Evolutionary conservation across 1,284 basidiomycete species (phyloP).

Genomic region (Rhodotorula sp.): DNA sequence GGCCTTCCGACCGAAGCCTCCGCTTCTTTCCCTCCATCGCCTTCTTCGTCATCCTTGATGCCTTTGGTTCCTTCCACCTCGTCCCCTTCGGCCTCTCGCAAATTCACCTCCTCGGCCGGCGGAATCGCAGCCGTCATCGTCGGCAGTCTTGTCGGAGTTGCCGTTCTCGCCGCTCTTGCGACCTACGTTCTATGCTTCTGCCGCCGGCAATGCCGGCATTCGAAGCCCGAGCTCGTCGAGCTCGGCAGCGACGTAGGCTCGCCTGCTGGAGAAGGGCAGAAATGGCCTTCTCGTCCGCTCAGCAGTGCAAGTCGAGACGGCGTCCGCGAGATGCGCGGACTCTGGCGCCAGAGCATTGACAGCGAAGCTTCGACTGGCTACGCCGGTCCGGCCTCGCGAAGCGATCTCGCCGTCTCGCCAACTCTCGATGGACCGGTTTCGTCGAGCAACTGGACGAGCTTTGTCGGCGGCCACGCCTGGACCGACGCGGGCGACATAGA

Average conservation of each 20-base stretch:
- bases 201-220: conserved; percentile 10
- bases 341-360: neutral
- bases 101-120: conserved; percentile 21
- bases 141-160: conserved; percentile 26
- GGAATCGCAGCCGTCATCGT: conserved; percentile 31
- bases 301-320: conserved; percentile 7
- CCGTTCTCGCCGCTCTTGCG: conserved; percentile 22
- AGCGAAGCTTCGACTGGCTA: neutral
- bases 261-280: neutral
- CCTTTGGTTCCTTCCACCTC: neutral
- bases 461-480: conserved; percentile 6
- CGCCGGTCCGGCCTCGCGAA: neutral
- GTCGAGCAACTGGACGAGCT: conserved; percentile 15
- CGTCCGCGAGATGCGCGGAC: conserved; percentile 8
- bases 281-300: neutral
- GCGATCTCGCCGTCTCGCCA: neutral
- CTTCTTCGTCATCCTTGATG: neutral
- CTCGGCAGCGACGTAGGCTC: neutral
- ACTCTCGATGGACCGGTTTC: neutral
- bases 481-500: neutral
- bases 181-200: conserved; percentile 24
- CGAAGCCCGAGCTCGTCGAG: conserved; percentile 3
- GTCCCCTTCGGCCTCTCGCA: neutral
- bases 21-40: neutral
- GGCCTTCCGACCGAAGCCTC: no score